Conservation (phyloP, 495 filamentous ascomycete genomes). For the Penicillium manginii region DNA sequence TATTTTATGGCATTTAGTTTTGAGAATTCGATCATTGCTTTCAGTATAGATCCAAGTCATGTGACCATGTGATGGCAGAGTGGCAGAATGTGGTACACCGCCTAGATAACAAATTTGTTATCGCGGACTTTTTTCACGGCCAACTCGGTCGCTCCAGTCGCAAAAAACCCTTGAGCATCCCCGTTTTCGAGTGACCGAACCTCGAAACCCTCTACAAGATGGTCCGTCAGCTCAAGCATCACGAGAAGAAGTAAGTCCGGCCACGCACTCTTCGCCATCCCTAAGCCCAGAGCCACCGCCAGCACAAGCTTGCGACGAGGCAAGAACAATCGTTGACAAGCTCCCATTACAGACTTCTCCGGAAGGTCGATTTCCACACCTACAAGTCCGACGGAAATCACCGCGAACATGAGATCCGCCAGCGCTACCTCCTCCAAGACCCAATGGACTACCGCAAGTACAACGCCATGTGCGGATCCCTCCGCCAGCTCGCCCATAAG, state of each 20-base stretch:
- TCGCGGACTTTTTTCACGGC: conserved; percentile 22
- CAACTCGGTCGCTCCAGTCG: not conserved
- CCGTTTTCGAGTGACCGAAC: not conserved
- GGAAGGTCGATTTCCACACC: conserved; percentile 93
- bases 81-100: conserved; percentile 32
- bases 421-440: conserved; percentile 87
- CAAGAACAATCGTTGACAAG: conserved; percentile 17
- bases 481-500: conserved; percentile 86
- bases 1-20: not conserved
- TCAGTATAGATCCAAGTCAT: not conserved
- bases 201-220: conserved; percentile 49
- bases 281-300: not conserved
- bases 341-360: conserved; percentile 59
- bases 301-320: not conserved
- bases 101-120: conserved; percentile 36
- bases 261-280: not conserved
- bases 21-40: not conserved
- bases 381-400: conserved; percentile 89
- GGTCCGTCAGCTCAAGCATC: conserved; percentile 91
- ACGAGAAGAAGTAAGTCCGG: conserved; percentile 70
- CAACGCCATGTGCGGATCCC: conserved; percentile 80
- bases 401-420: conserved; percentile 75
- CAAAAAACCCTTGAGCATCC: not conserved
- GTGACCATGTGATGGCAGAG: not conserved
- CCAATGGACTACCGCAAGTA: conserved; percentile 87